Base-by-base conservation (phyloP, 805 yeast species). In the Maudiozyma pseudohumilis region DNA sequence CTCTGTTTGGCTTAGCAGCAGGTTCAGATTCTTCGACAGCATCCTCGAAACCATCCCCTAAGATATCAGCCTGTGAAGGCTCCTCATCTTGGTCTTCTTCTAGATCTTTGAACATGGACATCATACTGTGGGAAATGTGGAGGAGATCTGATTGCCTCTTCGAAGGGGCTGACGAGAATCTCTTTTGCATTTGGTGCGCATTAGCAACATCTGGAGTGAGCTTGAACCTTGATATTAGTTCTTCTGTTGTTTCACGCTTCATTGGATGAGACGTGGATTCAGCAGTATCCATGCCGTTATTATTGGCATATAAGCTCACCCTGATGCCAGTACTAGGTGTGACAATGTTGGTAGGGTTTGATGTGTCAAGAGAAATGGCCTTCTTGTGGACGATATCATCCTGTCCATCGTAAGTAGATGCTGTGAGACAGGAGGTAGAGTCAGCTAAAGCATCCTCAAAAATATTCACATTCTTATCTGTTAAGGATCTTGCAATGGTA, bases 171-270 rank as follows among this genome's bases (percentile, higher is more conserved):
- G 23, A 22, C 1, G 60, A 55, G 32, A 45, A 47, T 27, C 59
- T 41, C 33, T 54, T 56, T 31, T 51, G 52, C 4, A 46, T 35
- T 6, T 36, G 31, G 5, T 43, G 42, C 5, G 31, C 21, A 23
- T 26, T 45, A 4, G 47, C 20, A 18, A 44, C 47, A n/a, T 54
- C 58, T 9, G 61, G 58, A 2, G 56, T 44, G 21, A 55, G 27
- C 27, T 49, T 45, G 40, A 59, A 52, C 32, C 52, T 59, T 10
- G 62, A 53, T 12, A 59, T 46, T 13, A 57, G 48, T 32, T 56
- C 59, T 40, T 55, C 62, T 2, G 62, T 59, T 2, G 62, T 57
- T 31, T 57, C 61, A 15, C 62, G 45, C 12, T 51, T 49, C 11
- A 58, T 36, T 9, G 42, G 37, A 4, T 46, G 39, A 6, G n/a